Evolutionary conservation across 345 rosid species (phyloP).

Genomic region (Stellera chamaejasme): DNA sequence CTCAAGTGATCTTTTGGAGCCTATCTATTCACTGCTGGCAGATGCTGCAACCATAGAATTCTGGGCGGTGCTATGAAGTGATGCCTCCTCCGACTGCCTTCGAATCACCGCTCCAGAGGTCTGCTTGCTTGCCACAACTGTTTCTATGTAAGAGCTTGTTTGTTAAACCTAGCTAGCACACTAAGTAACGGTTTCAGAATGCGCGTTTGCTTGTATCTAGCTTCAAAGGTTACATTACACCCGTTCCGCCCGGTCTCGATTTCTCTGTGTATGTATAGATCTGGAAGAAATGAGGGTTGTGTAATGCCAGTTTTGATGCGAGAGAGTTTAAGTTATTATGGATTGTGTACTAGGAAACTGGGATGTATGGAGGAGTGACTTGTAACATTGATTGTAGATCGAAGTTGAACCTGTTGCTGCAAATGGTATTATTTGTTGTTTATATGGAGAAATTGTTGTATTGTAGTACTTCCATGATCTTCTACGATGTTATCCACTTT

Average conservation of each 20-base stretch:
- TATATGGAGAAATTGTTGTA: background rate
- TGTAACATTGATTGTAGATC: background rate
- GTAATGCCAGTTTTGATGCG: conserved; percentile 16
- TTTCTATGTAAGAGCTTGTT: conserved; percentile 23
- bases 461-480: background rate
- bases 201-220: conserved; percentile 5
- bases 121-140: conserved; percentile 37
- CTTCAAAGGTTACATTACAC: background rate
- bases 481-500: background rate
- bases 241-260: conserved; percentile 3
- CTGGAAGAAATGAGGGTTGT: conserved; percentile 2
- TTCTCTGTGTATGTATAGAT: background rate
- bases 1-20: conserved; percentile 20
- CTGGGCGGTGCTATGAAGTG: conserved; percentile 22
- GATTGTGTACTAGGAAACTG: background rate
- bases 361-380: background rate
- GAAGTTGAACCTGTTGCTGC: background rate
- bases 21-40: conserved; percentile 21
- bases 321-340: conserved; percentile 5
- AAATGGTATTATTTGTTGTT: background rate
- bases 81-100: conserved; percentile 34
- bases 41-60: conserved; percentile 19
- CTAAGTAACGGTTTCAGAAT: background rate
- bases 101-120: conserved; percentile 33
- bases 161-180: too few species aligned